These are phyloP conservation scores for Phylloporus scabripes DNA, from an alignment of 768 basidiomycete species.

Conservation along the genomic window DNA sequence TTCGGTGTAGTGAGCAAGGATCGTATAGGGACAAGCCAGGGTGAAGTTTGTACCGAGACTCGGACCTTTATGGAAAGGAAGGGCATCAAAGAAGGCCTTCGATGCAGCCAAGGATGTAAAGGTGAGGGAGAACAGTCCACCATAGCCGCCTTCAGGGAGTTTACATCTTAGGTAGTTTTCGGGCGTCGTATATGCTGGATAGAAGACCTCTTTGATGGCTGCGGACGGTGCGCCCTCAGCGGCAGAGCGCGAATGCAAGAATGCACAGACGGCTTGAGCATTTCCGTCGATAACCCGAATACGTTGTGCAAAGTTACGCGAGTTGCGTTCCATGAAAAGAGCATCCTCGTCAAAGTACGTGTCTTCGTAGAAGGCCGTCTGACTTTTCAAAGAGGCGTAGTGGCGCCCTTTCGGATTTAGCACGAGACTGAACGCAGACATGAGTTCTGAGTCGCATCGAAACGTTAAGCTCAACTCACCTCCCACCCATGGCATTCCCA, in stretches of 20 bases:
- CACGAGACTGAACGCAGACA: conserved; percentile 54
- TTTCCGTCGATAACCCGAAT: conserved; percentile 75
- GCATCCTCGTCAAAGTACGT: conserved; percentile 87
- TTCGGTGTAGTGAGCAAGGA: conserved; percentile 87
- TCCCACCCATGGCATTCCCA: conserved; percentile 96
- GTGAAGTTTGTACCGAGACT: conserved; percentile 95
- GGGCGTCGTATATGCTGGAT: conserved; percentile 77
- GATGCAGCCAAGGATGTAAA: conserved; percentile 70
- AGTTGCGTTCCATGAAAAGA: conserved; percentile 97
- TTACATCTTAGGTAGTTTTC: conserved; percentile 69
- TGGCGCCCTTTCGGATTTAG: conserved; percentile 75
- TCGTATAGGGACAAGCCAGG: conserved; percentile 87
- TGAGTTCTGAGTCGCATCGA: not conserved
- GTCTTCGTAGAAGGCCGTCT: conserved; percentile 72
- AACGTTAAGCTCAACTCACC: conserved; percentile 45
- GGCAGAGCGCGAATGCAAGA: conserved; percentile 57
- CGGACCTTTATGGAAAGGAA: conserved; percentile 86
- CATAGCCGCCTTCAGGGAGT: conserved; percentile 56
- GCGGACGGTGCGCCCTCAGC: conserved; percentile 33
- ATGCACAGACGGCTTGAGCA: conserved; percentile 75
- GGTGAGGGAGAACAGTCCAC: conserved; percentile 82
- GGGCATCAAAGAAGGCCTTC: conserved; percentile 75
- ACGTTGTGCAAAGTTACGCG: conserved; percentile 81
- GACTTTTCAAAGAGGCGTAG: conserved; percentile 59
- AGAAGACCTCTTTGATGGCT: conserved; percentile 79